Evolutionary conservation across 140 eudicot genomes (phyloP).

Genomic region (Erigeron philadelphicus): DNA sequence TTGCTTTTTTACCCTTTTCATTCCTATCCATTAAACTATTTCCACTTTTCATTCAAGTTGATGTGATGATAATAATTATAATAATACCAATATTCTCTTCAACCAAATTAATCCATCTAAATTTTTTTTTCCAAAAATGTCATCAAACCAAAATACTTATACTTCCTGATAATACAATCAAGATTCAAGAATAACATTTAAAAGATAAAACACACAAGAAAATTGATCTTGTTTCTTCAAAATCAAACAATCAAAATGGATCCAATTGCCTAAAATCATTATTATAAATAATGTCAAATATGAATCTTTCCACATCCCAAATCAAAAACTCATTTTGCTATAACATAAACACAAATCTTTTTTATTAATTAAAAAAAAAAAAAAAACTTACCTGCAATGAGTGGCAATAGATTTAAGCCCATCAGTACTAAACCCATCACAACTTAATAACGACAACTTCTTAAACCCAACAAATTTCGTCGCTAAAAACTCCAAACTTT

Average conservation of each 20-base stretch:
- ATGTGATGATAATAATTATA: constrained; percentile 4
- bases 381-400: constrained; percentile 45
- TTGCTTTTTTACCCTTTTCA: constrained; percentile 21
- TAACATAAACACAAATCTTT: not conserved
- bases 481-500: constrained; percentile 45
- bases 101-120: not conserved
- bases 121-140: constrained; percentile 18
- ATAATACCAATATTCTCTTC: not conserved
- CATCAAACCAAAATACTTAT: constrained; percentile 10
- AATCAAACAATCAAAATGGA: not conserved
- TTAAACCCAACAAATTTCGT: constrained; percentile 32
- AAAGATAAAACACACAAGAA: too few relatives aligned
- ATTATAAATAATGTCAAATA: too few relatives aligned
- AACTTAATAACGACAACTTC: constrained; percentile 41
- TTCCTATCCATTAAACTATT: constrained; percentile 16
- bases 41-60: constrained; percentile 22
- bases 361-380: not conserved
- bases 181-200: not conserved
- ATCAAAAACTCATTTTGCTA: not conserved
- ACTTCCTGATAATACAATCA: not conserved
- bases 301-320: too few relatives aligned
- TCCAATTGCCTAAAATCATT: too few relatives aligned
- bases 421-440: constrained; percentile 84
- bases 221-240: constrained; percentile 8
- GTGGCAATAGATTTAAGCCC: constrained; percentile 52